These are phyloP conservation scores for Kernera saxatilis DNA, from an alignment of 345 rosid species.

Conservation along the genomic window DNA sequence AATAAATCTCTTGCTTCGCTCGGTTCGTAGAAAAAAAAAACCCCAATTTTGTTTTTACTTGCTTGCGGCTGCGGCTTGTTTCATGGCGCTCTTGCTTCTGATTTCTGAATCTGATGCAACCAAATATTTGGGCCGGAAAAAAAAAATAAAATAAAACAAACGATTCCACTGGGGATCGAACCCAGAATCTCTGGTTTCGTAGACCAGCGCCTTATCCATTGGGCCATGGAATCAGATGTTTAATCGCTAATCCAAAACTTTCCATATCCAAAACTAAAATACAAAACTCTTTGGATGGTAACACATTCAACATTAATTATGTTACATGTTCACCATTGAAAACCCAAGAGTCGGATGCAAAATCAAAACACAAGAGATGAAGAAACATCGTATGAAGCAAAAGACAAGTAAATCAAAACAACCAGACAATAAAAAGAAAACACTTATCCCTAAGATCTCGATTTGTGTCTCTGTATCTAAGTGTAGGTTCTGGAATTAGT, in stretches of 20 bases:
- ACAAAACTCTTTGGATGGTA: too few species aligned
- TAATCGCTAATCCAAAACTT: too few species aligned
- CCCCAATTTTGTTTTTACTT: neutral
- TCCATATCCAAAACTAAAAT: too few species aligned
- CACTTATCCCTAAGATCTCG: neutral
- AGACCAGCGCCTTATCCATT: constrained; percentile 90
- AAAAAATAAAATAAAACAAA: neutral
- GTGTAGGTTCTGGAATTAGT: neutral
- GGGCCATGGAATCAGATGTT: constrained; percentile 27
- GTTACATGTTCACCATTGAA: neutral
- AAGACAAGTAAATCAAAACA: too few species aligned
- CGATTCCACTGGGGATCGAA: constrained; percentile 51
- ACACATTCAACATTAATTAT: neutral
- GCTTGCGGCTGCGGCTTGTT: constrained; percentile 19
- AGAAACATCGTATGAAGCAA: too few species aligned
- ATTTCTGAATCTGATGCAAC: neutral
- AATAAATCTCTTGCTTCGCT: neutral
- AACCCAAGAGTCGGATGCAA: neutral
- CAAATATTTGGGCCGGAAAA: neutral
- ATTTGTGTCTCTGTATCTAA: neutral
- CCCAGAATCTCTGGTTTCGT: constrained; percentile 87
- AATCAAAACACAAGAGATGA: constrained; percentile 1
- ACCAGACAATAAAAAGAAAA: too few species aligned
- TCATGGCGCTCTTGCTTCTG: neutral
- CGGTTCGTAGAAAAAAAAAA: neutral